Percentiles rank a stretch among this genome's conserved stretches.
Evolutionary conservation across 2,329 filamentous ascomycete genomes (phyloP).

Genomic region (Diaporthe nobilis): DNA sequence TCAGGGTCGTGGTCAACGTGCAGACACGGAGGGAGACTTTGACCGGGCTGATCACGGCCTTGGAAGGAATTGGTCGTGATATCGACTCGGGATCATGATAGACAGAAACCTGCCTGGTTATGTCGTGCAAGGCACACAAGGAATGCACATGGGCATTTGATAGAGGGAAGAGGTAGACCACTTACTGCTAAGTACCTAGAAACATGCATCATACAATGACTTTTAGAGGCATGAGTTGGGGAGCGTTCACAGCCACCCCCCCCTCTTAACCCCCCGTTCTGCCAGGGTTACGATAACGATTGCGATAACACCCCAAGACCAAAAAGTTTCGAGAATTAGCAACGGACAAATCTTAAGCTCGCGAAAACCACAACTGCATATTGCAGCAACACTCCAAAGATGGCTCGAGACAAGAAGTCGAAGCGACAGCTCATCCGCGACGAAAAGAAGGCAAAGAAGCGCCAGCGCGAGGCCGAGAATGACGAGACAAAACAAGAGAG

Average conservation of each 20-base stretch:
- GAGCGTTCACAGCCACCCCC: neutral
- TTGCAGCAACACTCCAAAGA: conserved; percentile 37
- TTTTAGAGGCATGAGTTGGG: neutral
- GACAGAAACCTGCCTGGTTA: neutral
- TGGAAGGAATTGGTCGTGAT: conserved; percentile 62
- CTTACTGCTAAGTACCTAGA: neutral
- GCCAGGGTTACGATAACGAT: conserved; percentile 31
- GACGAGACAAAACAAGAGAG: conserved; percentile 46
- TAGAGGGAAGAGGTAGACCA: neutral
- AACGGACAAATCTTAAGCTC: neutral
- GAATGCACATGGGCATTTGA: neutral
- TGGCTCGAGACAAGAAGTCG: conserved; percentile 54
- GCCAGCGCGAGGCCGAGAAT: conserved; percentile 47
- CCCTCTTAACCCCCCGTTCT: neutral
- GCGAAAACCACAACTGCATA: neutral
- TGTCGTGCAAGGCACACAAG: neutral
- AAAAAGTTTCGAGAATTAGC: conserved; percentile 30
- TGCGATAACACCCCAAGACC: conserved; percentile 12
- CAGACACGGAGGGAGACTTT: conserved; percentile 68
- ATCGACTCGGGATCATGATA: neutral
- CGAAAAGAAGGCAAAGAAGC: conserved; percentile 55
- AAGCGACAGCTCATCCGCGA: conserved; percentile 55
- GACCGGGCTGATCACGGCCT: conserved; percentile 66
- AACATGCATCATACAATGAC: neutral
- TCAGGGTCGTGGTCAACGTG: conserved; percentile 72